A percentile compares a stretch with the other conserved stretches of the same genome.
These are phyloP conservation scores for Pseudogymnoascus destructans DNA, from an alignment of 2,329 filamentous ascomycete species.

Conservation along the genomic window DNA sequence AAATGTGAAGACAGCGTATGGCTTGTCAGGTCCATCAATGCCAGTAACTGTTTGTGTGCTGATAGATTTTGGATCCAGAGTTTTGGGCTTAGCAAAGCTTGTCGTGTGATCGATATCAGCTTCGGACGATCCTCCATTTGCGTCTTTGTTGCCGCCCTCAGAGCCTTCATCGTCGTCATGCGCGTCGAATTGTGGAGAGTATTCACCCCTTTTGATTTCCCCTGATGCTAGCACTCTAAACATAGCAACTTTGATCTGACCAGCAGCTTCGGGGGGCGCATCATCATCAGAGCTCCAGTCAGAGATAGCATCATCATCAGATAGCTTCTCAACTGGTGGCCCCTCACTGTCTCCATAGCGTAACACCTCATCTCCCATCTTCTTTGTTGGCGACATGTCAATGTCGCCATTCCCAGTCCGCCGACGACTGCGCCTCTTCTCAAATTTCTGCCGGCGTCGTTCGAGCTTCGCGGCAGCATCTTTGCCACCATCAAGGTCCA, in stretches of 20 bases:
- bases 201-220: constrained; percentile 95
- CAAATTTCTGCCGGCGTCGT: constrained; percentile 70
- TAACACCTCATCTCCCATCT: constrained; percentile 44
- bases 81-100: constrained; percentile 93
- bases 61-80: constrained; percentile 89
- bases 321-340: constrained; percentile 58
- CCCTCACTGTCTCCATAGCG: constrained; percentile 68
- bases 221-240: constrained; percentile 91
- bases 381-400: constrained; percentile 25
- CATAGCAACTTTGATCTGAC: constrained; percentile 95
- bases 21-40: constrained; percentile 89
- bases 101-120: constrained; percentile 92
- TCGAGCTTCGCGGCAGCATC: constrained; percentile 84
- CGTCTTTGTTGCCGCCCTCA: constrained; percentile 35
- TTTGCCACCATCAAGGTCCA: constrained; percentile 80
- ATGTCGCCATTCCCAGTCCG: constrained; percentile 37
- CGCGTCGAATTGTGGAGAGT: constrained; percentile 93
- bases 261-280: constrained; percentile 82
- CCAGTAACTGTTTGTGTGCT: constrained; percentile 99
- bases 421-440: constrained; percentile 52
- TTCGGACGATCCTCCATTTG: constrained; percentile 48
- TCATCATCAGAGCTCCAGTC: constrained; percentile 61
- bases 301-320: constrained; percentile 62
- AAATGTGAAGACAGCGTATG: constrained; percentile 94
- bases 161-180: constrained; percentile 77